Conservation (phyloP, 129 eudicot species). For the Oenanthe sinensis region DNA sequence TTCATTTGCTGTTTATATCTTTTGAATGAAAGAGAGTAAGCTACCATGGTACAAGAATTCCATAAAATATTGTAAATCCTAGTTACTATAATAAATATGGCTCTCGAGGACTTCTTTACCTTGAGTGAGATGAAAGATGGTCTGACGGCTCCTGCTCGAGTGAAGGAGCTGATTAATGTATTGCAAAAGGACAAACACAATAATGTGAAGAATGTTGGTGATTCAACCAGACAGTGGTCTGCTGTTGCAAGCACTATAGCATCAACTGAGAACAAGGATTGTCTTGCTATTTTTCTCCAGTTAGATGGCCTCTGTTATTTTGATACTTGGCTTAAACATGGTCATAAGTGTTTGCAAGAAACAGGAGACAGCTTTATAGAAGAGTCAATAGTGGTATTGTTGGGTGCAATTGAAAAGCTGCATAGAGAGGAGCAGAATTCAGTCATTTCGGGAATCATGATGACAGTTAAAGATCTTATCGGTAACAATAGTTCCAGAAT, state of each 20-base stretch:
- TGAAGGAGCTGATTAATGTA: slow-evolving; percentile 34
- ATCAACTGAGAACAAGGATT: slow-evolving; percentile 43
- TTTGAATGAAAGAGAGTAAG: slow-evolving; percentile 12
- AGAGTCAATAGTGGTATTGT: slow-evolving; percentile 27
- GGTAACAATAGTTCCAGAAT: slow-evolving; percentile 22
- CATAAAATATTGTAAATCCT: slow-evolving; percentile 18
- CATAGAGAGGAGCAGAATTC: slow-evolving; percentile 18
- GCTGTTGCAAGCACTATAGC: slow-evolving; percentile 35
- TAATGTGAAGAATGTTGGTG: slow-evolving; percentile 27
- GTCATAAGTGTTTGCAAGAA: slow-evolving; percentile 23
- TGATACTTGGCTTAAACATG: slow-evolving; percentile 40
- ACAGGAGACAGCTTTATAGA: slow-evolving; percentile 25
- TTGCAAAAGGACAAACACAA: slow-evolving; percentile 29
- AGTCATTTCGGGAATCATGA: slow-evolving; percentile 28
- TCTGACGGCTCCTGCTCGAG: slow-evolving; percentile 41
- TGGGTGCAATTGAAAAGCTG: slow-evolving; percentile 40
- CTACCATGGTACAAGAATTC: slow-evolving; percentile 13
- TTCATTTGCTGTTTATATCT: slow-evolving; percentile 4
- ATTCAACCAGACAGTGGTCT: slow-evolving; percentile 42
- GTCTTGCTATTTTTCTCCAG: slow-evolving; percentile 42
- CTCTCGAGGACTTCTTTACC: slow-evolving; percentile 55
- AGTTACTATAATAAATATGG: slow-evolving; percentile 28
- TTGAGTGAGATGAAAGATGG: slow-evolving; percentile 52
- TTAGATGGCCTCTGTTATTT: slow-evolving; percentile 40
- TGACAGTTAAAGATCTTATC: slow-evolving; percentile 30